A percentile compares a stretch with the other conserved stretches of the same genome.
These are phyloP conservation scores for Pythium guiyangense DNA, from an alignment of 352 stramenopile species.

Conservation along the genomic window DNA sequence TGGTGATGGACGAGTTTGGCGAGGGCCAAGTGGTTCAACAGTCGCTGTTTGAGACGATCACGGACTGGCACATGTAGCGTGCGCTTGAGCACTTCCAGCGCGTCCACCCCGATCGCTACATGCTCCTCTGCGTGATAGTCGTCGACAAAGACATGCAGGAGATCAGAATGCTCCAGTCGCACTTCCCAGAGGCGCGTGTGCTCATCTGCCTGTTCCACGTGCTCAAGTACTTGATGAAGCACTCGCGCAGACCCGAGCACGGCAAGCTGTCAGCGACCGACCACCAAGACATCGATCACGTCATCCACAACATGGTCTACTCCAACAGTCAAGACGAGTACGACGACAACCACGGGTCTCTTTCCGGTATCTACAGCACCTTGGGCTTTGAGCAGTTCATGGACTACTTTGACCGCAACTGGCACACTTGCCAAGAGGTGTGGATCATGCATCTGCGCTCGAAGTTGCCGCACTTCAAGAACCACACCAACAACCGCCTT, in stretches of 20 bases:
- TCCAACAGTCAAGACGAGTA: no score
- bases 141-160: constrained; percentile 29
- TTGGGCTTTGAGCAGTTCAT: constrained; percentile 6
- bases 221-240: constrained; percentile 17
- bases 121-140: constrained; percentile 17
- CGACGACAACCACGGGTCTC: no score
- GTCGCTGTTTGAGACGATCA: constrained; percentile 15
- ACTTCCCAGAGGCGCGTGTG: constrained; percentile 12
- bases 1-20: constrained; percentile 15
- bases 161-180: constrained; percentile 12
- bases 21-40: no score
- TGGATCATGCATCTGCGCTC: constrained; percentile 16
- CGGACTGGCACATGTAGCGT: constrained; percentile 23
- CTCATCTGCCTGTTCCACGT: no score
- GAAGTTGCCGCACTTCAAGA: constrained; percentile 16
- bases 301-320: no score
- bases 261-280: constrained; percentile 13
- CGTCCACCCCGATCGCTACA: constrained; percentile 1
- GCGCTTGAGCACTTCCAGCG: constrained; percentile 25
- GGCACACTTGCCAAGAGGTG: constrained; percentile 19
- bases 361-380: no score
- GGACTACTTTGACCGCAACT: constrained; percentile 22
- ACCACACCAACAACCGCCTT: constrained; percentile 18
- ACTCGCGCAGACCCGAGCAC: constrained; percentile 8
- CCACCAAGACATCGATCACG: no score